Percentiles rank a stretch among this genome's conserved stretches.
Evolutionary conservation across 2,329 filamentous ascomycete genomes (phyloP).

Genomic region (Pleurostoma richardsiae): DNA sequence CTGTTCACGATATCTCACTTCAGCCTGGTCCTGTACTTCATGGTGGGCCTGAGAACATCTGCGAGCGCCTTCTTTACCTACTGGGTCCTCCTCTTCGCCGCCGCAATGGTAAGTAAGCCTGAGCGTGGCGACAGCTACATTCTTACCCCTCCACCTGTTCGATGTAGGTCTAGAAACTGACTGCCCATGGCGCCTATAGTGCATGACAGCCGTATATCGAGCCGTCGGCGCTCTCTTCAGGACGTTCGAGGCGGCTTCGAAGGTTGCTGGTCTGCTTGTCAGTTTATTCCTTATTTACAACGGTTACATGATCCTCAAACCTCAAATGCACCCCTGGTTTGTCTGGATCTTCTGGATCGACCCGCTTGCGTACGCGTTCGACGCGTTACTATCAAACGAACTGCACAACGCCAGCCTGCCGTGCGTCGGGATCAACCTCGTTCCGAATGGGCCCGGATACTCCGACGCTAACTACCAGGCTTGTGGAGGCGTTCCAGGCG

Average conservation of each 20-base stretch:
- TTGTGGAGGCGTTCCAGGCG: background rate
- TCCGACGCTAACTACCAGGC: background rate
- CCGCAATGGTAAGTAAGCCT: background rate
- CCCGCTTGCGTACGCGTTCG: constrained; percentile 65
- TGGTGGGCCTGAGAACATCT: constrained; percentile 48
- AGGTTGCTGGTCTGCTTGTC: constrained; percentile 40
- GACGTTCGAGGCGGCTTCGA: constrained; percentile 55
- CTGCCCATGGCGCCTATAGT: background rate
- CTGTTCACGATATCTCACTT: constrained; percentile 55
- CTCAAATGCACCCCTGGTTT: constrained; percentile 59
- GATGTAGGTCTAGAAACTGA: too few species aligned
- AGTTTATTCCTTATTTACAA: constrained; percentile 48
- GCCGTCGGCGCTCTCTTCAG: constrained; percentile 48
- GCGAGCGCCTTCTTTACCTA: constrained; percentile 41
- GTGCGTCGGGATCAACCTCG: constrained; percentile 2
- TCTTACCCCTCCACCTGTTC: too few species aligned
- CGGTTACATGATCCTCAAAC: constrained; percentile 58
- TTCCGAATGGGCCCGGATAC: constrained; percentile 2
- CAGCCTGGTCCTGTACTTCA: constrained; percentile 56
- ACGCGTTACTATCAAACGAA: constrained; percentile 65
- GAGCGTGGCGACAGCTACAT: background rate
- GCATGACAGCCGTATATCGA: constrained; percentile 29
- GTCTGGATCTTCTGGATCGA: constrained; percentile 61
- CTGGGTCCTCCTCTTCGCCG: background rate
- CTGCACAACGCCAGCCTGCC: constrained; percentile 38